Evolutionary conservation across 768 basidiomycete genomes (phyloP), one percentile per base, ranked within the genome.

Genomic region (Tricholoma terreum): DNA sequence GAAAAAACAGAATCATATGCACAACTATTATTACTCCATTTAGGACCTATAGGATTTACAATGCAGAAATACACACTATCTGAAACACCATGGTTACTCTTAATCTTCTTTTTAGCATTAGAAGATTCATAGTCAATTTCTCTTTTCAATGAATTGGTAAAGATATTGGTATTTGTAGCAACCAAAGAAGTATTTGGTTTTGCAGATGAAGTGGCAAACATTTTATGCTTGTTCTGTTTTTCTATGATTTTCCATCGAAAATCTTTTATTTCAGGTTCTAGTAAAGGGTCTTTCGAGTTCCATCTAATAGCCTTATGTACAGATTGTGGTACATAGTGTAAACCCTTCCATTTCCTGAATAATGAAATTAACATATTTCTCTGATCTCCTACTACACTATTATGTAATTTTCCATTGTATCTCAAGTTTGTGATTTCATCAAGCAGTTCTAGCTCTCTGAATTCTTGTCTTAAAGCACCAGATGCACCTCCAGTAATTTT

Each of bases 381-480:
- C 2, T 58, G 59, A n/a, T 57, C 33, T 0, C 65, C 65, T 9
- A 6, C 27, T 0, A 70, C 58, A 5, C 6, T 17, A 1, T 17
- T 15, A 6, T 60, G 58, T 7, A 72, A 58, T 15, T 57, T 59
- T 0, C 59, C 51, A 6, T 61, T n/a, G 53, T 66, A 73, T 36
- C 46, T 30, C 8, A 69, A 30, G 2, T 36, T 40, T 1, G 70
- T 72, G 4, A 77, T 71, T 17, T 72, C 70, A 65, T 75, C 70
- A 6, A 76, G 58, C 1, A 75, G 6, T 34, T 75, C 71, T 1
- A 74, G 54, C 38, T 74, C 68, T 21, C 73, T 15, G 46, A 72
- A 71, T 55, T 74, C 73, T 57, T 74, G 70, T 30, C 71, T 31
- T 0, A 75, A 57, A 10, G 56, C 58, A 7, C 70, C 69, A 6